Base-by-base conservation (phyloP, 306 rosid genomes). In the Pyrus communis region DNA sequence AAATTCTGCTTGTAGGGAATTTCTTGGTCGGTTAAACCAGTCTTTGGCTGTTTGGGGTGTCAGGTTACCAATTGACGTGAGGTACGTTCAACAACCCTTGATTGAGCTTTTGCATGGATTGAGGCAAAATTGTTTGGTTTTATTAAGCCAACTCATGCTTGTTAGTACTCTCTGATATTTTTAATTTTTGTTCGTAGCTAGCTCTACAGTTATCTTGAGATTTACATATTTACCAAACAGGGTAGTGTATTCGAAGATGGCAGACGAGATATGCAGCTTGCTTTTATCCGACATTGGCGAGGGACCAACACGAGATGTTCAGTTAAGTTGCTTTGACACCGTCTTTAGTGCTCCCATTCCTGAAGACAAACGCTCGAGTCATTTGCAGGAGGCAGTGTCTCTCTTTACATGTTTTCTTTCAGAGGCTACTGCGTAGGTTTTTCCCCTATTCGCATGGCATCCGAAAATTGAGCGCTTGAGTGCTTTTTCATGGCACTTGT, bases 161-260 rank as follows among this genome's bases (percentile, higher is more conserved):
- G 3, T 49, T 49, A 49, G 2, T 15, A 17, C 21, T 15, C 55
- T 2, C 1, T 49, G 55, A 17, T 15, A 51, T 15, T 51, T 51
- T 15, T 51, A 51, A 51, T 15, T 51, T 51, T 17, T 5, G 55
- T 15, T 3, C 3, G 21, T 15, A 51, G 55, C 21, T 7, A 8
- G 11, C 17, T 57, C 6, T 19, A 11, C 17, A 15, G 57, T 38
- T 12, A 73, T 72, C 55, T 0, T 51, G 19, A 22, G 14, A 18
- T 40, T 60, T 22, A 59, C 27, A 4, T 59, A 38, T 2, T 38
- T 58, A 59, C 57, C 57, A 3, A 42, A 78, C 87, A 95, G 98
- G 78, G 87, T 89, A 74, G 96, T 75, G 46, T 92, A 85, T 86
- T 92, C 97, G n/a, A 92, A 88, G 87, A 95, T 95, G 97, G 95